Conservation (phyloP, 2,329 filamentous ascomycete species). For the Epicoccum nigrum region DNA sequence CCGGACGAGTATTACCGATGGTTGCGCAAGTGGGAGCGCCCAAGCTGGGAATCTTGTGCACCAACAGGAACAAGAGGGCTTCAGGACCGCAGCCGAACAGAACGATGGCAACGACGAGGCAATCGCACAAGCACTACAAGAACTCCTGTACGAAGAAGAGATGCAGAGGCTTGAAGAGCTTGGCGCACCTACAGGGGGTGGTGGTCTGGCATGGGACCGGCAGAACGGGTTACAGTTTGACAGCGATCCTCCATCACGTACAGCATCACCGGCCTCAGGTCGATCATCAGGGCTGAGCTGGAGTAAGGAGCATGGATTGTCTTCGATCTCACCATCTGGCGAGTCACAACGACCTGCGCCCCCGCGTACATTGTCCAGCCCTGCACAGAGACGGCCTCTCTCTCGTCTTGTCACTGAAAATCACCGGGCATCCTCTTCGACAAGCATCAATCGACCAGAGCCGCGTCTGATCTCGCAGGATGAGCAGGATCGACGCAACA, state of each 20-base stretch:
- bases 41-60: constrained; percentile 70
- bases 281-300: constrained; percentile 27
- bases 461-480: constrained; percentile 38
- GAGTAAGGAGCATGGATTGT: constrained; percentile 45
- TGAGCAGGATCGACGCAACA: constrained; percentile 34
- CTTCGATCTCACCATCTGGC: constrained; percentile 23
- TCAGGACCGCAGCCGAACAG: constrained; percentile 83
- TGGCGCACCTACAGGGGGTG: constrained; percentile 47
- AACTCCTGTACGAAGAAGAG: constrained; percentile 83
- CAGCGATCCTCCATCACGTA: constrained; percentile 52
- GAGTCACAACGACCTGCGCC: constrained; percentile 14
- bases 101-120: constrained; percentile 88
- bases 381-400: constrained; percentile 36
- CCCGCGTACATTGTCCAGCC: constrained; percentile 21
- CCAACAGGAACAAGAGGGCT: constrained; percentile 71
- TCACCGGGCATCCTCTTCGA: constrained; percentile 17
- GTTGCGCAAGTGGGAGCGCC: constrained; percentile 76
- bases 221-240: constrained; percentile 46
- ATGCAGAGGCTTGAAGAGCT: constrained; percentile 56
- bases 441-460: constrained; percentile 10
- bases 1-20: constrained; percentile 69
- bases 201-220: constrained; percentile 46
- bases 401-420: constrained; percentile 43
- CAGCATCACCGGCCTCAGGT: constrained; percentile 53
- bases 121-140: constrained; percentile 83